Evolutionary conservation across 2,329 filamentous ascomycete genomes (phyloP), one percentile per base, ranked within the genome.

Genomic region (Arthrinium phaeospermum): DNA sequence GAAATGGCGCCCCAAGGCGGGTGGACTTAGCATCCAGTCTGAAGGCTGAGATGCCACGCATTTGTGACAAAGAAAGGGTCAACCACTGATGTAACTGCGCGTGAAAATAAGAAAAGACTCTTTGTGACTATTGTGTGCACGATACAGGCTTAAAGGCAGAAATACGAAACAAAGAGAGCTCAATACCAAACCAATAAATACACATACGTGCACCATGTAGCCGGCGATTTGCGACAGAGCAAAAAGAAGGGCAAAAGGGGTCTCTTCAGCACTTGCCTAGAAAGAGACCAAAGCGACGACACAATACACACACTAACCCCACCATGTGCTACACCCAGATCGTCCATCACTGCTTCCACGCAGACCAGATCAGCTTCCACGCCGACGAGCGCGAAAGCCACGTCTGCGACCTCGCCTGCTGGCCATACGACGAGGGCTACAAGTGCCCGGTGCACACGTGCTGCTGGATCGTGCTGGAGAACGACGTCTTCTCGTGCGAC

Each of bases 251-350:
- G 8, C 4, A 30, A 37, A 61, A 61, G 12, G 53, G 53, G 53
- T 22, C 41, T 34, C 41, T 19, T n/a, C 13, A 41, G 34, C 41
- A 41, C 30, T 41, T 5, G 13, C 22, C 22, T 41, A 37, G 34
- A 41, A 34, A 64, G 30, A 61, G 16, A 37, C 34, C 4, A 41
- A 64, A 64, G 22, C 57, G 10, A 41, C 13, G 37, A n/a, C 34
- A n/a, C 34, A 4, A 30, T 4, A 30, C 27, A 30, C 27, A 14
- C 30, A 61, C 53, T 6, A 6, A 49, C 47, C 47, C 30, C 19
- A 19, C 34, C 57, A 64, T 64, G 57, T 64, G 57, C 57, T 64
- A 64, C 34, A 37, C 30, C 12, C 57, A 64, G n/a, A 64, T 64
- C 30, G 34, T 64, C 16, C 57, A 64, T n/a, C 57, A 64, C 57